phyloP scores from a whole-genome alignment of 139 green algal species.

The Ettlia oleoabundans region DNA sequence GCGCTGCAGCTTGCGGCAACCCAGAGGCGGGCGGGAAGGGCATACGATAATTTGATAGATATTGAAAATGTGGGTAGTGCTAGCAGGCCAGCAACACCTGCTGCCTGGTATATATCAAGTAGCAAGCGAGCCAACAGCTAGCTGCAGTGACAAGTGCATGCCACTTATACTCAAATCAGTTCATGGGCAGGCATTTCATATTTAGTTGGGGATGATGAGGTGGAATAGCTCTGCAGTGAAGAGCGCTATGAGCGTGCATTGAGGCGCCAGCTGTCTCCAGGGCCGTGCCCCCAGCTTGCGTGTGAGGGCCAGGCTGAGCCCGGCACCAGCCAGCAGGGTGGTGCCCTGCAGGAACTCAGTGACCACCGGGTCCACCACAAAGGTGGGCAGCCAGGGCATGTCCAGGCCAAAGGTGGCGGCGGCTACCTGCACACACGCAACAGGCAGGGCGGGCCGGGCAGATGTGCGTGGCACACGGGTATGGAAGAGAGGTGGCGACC shows the following conservation, averaged over 20 bases:
- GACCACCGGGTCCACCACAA: conserved; percentile 25
- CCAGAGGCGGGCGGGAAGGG: too few relatives aligned
- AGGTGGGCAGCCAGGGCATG: conserved; percentile 30
- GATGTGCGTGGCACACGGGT: too few relatives aligned
- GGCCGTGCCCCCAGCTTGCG: conserved; percentile 56
- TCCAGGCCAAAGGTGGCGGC: conserved; percentile 37
- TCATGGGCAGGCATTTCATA: background rate
- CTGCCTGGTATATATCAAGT: too few relatives aligned
- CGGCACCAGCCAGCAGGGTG: conserved; percentile 54
- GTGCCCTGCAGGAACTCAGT: conserved; percentile 51
- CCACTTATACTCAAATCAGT: background rate
- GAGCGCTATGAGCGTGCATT: conserved; percentile 45
- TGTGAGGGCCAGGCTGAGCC: conserved; percentile 55
- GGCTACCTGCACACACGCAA: too few relatives aligned
- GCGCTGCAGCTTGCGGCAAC: too few relatives aligned
- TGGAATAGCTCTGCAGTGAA: conserved; percentile 74
- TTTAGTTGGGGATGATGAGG: conserved; percentile 61
- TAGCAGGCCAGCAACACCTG: too few relatives aligned
- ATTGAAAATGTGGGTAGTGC: too few relatives aligned
- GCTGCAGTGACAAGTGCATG: background rate
- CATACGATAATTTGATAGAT: too few relatives aligned
- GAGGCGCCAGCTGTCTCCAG: conserved; percentile 59
- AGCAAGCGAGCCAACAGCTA: background rate
- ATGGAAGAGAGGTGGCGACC: too few relatives aligned
- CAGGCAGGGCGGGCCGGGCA: too few relatives aligned